A percentile compares a stretch with the other conserved stretches of the same genome.
These are phyloP conservation scores for Nemania bipapillata DNA, from an alignment of 2,329 filamentous ascomycete species.

Conservation along the genomic window DNA sequence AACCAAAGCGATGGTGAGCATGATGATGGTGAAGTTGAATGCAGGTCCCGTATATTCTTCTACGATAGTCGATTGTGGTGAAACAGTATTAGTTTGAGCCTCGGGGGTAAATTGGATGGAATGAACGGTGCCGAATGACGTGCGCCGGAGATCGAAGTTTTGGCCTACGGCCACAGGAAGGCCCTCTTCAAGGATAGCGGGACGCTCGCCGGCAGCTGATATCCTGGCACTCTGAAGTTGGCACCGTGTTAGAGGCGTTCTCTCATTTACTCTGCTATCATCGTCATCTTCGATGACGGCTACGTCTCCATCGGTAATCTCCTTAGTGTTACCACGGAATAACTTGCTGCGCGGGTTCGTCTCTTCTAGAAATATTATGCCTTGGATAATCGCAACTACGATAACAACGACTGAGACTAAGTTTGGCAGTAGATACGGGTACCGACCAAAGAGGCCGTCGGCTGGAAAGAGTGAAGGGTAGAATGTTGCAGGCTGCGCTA, in stretches of 20 bases:
- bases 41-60: conserved; percentile 46
- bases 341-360: conserved; percentile 51
- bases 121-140: conserved; percentile 58
- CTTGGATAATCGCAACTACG: conserved; percentile 69
- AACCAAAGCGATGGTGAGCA: conserved; percentile 56
- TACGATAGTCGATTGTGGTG: conserved; percentile 21
- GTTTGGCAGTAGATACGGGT: conserved; percentile 78
- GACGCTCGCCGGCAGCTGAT: conserved; percentile 42
- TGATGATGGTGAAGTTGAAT: conserved; percentile 56
- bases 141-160: conserved; percentile 53
- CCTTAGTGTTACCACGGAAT: conserved; percentile 9
- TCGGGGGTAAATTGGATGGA: conserved; percentile 53
- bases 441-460: conserved; percentile 64
- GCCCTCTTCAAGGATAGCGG: conserved; percentile 52
- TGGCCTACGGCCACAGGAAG: conserved; percentile 52
- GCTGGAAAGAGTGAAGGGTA: conserved; percentile 53
- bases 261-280: conserved; percentile 48
- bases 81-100: conserved; percentile 15
- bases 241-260: conserved; percentile 42
- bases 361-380: conserved; percentile 68
- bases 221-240: conserved; percentile 33
- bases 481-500: conserved; percentile 53
- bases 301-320: conserved; percentile 40
- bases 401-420: conserved; percentile 71
- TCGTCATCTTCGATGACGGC: conserved; percentile 39